Conservation (phyloP, 2,329 filamentous ascomycete genomes). For the Westerdykella sp. region DNA sequence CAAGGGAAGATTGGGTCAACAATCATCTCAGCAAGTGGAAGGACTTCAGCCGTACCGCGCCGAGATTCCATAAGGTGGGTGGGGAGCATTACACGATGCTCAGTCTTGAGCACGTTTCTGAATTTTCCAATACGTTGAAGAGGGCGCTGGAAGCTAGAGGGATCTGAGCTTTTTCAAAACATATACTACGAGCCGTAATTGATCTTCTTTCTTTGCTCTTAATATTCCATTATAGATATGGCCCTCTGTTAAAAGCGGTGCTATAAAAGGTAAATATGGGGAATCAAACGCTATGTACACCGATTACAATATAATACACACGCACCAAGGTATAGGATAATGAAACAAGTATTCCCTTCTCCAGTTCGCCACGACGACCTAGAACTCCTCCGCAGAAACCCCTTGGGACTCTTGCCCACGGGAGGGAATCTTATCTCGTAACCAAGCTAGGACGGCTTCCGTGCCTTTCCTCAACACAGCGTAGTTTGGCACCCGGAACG, state of each 20-base stretch:
- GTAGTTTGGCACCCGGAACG: conserved; percentile 80
- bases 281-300: too few relatives aligned
- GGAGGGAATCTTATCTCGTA: conserved; percentile 65
- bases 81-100: conserved; percentile 20
- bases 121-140: conserved; percentile 10
- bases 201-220: too few relatives aligned
- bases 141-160: conserved; percentile 7
- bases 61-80: conserved; percentile 10
- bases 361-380: too few relatives aligned
- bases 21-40: conserved; percentile 14
- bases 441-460: conserved; percentile 73
- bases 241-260: too few relatives aligned
- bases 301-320: too few relatives aligned
- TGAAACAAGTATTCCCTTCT: too few relatives aligned
- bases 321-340: too few relatives aligned
- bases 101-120: conserved; percentile 8
- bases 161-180: conserved; percentile 2
- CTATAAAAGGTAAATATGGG: too few relatives aligned
- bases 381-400: too few relatives aligned
- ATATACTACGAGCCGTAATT: neutral
- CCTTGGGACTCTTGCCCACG: conserved; percentile 10
- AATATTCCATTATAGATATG: too few relatives aligned
- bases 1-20: conserved; percentile 27
- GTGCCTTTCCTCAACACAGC: conserved; percentile 82
- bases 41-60: conserved; percentile 9